phyloP scores from a whole-genome alignment of 495 filamentous ascomycete species.

The Hypoxylon cercidicola region DNA sequence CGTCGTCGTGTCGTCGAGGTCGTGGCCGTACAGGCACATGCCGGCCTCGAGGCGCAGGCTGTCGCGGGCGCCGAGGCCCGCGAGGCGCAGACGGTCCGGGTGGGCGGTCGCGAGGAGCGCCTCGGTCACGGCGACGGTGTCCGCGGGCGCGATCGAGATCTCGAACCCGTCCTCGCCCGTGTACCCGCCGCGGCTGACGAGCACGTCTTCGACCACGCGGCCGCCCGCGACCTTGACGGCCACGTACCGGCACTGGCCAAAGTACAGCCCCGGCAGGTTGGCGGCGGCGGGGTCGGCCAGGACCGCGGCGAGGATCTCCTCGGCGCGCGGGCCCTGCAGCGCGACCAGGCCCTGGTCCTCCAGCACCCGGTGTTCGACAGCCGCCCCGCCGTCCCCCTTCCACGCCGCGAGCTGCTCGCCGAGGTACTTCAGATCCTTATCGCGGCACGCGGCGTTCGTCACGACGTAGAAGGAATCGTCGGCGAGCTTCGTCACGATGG shows the following conservation, averaged over 20 bases:
- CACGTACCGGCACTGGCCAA: slow-evolving; percentile 75
- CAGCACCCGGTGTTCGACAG: slow-evolving; percentile 52
- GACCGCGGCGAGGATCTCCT: slow-evolving; percentile 66
- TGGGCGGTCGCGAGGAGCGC: slow-evolving; percentile 71
- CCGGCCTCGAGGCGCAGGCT: slow-evolving; percentile 93
- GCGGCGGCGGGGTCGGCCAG: slow-evolving; percentile 59
- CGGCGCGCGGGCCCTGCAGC: slow-evolving; percentile 84
- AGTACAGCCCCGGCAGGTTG: slow-evolving; percentile 77
- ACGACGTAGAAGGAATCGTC: slow-evolving; percentile 86
- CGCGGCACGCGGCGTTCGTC: slow-evolving; percentile 91
- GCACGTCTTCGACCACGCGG: slow-evolving; percentile 63
- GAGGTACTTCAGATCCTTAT: slow-evolving; percentile 85
- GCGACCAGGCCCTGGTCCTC: slow-evolving; percentile 84
- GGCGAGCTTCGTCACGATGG: slow-evolving; percentile 80
- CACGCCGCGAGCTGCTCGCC: slow-evolving; percentile 71
- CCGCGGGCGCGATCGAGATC: slow-evolving; percentile 78
- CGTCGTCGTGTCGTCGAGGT: slow-evolving; percentile 88
- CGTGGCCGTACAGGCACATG: slow-evolving; percentile 98
- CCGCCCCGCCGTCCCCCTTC: slow-evolving; percentile 53
- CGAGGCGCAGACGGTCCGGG: slow-evolving; percentile 74
- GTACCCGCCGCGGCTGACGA: slow-evolving; percentile 90
- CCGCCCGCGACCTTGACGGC: slow-evolving; percentile 58
- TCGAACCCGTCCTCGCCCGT: slow-evolving; percentile 99
- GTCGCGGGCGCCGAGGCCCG: slow-evolving; percentile 90
- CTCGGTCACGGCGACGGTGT: slow-evolving; percentile 65